phyloP scores from a whole-genome alignment of 345 rosid species.

The Populus tremula region DNA sequence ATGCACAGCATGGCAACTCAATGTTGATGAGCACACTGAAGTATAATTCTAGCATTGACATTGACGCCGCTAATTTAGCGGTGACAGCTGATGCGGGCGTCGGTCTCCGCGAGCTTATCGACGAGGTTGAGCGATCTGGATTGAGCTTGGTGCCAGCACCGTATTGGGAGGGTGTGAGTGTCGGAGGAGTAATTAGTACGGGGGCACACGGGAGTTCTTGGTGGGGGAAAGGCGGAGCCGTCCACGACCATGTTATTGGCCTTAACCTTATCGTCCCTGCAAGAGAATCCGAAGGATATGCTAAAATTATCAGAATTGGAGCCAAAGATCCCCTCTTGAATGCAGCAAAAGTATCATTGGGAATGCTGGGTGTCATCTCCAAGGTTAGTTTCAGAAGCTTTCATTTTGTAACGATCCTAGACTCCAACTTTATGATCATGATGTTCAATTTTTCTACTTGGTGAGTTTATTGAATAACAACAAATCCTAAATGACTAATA shows the following conservation, averaged over 20 bases:
- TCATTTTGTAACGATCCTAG: neutral
- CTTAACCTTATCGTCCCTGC: slow-evolving; percentile 64
- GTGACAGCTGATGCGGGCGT: slow-evolving; percentile 78
- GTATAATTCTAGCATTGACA: slow-evolving; percentile 41
- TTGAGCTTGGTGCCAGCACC: slow-evolving; percentile 71
- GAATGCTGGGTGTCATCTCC: slow-evolving; percentile 73
- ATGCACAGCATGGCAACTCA: slow-evolving; percentile 18
- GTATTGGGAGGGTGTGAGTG: slow-evolving; percentile 92
- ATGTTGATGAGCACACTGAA: slow-evolving; percentile 66
- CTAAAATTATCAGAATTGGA: slow-evolving; percentile 52
- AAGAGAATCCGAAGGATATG: slow-evolving; percentile 51
- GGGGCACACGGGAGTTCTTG: slow-evolving; percentile 98
- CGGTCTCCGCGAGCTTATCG: slow-evolving; percentile 55
- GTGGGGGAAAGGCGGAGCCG: slow-evolving; percentile 92
- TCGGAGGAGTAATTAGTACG: slow-evolving; percentile 76
- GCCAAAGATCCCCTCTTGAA: slow-evolving; percentile 53
- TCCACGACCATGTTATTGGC: slow-evolving; percentile 80
- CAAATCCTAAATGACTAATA: neutral
- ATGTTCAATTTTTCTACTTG: neutral
- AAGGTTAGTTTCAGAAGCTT: slow-evolving; percentile 44
- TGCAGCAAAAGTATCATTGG: slow-evolving; percentile 75
- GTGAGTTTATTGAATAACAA: neutral
- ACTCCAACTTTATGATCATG: neutral
- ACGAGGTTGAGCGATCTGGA: slow-evolving; percentile 61
- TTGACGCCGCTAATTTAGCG: slow-evolving; percentile 42